Evolutionary conservation across 2,329 filamentous ascomycete genomes (phyloP).

Genomic region (Talaromyces marneffei): DNA sequence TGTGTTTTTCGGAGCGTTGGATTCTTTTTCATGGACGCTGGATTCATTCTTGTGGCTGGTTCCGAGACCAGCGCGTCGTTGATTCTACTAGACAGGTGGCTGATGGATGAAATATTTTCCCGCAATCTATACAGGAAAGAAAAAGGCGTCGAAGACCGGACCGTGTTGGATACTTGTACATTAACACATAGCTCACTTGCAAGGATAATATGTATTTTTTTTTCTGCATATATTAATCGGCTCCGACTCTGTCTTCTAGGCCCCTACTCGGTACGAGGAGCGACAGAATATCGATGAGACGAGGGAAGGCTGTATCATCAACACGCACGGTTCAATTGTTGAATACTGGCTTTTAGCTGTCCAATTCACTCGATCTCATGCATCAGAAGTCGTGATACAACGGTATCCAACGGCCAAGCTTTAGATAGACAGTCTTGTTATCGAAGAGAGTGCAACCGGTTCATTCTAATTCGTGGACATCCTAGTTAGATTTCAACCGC

Average conservation of each 20-base stretch:
- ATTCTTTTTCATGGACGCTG: slow-evolving; percentile 24
- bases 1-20: background rate
- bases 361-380: too few species aligned
- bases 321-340: too few species aligned
- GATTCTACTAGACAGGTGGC: background rate
- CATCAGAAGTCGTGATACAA: too few species aligned
- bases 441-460: background rate
- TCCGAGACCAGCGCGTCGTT: slow-evolving; percentile 1
- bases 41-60: slow-evolving; percentile 15
- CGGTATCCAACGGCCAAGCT: background rate
- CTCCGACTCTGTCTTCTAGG: background rate
- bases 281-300: background rate
- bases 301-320: too few species aligned
- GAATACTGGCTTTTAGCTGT: too few species aligned
- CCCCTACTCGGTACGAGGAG: background rate
- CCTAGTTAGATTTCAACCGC: too few species aligned
- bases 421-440: background rate
- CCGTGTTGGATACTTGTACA: slow-evolving; percentile 1
- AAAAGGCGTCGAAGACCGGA: background rate
- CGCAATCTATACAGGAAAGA: background rate
- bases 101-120: background rate
- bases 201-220: slow-evolving; percentile 6
- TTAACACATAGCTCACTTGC: background rate
- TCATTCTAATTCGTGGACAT: too few species aligned
- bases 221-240: background rate